Percentiles rank a stretch among this genome's conserved stretches.
phyloP scores from a whole-genome alignment of 257 asterid species.

The Nicotiana tabacum region DNA sequence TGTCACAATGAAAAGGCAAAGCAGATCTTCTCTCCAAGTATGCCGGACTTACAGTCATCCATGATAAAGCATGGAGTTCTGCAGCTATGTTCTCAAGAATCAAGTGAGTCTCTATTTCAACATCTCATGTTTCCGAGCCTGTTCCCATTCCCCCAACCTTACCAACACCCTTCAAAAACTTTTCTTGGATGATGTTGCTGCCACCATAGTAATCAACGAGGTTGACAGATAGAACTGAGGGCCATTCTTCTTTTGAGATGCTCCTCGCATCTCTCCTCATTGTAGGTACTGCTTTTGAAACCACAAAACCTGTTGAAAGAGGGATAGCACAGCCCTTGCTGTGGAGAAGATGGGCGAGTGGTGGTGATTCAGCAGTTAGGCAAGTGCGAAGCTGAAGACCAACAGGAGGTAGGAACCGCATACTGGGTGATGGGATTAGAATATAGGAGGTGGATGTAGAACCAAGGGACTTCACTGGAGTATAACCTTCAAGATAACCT shows the following conservation, averaged over 20 bases:
- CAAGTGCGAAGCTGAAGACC: constrained; percentile 86
- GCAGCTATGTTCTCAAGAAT: constrained; percentile 80
- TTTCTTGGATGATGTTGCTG: constrained; percentile 50
- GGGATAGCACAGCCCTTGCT: constrained; percentile 97
- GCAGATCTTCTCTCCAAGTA: constrained; percentile 86
- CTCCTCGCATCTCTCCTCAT: constrained; percentile 65
- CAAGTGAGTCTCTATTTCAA: constrained; percentile 57
- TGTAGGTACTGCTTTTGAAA: constrained; percentile 91
- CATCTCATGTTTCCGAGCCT: constrained; percentile 52
- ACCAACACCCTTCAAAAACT: constrained; percentile 37
- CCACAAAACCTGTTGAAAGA: constrained; percentile 75
- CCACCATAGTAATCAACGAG: constrained; percentile 88
- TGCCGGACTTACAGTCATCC: constrained; percentile 94
- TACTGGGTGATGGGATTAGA: constrained; percentile 81
- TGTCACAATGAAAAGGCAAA: constrained; percentile 91
- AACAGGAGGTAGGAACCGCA: constrained; percentile 85
- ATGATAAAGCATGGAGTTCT: constrained; percentile 87
- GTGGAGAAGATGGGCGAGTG: constrained; percentile 92
- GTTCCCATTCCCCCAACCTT: constrained; percentile 54
- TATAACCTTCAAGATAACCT: constrained; percentile 83
- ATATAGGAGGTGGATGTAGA: constrained; percentile 75
- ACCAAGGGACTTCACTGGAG: constrained; percentile 90
- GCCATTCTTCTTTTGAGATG: constrained; percentile 87
- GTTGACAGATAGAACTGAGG: constrained; percentile 76
- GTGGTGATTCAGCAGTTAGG: constrained; percentile 96